Evolutionary conservation across 2,329 filamentous ascomycete genomes (phyloP), one percentile per base, ranked within the genome.

Genomic region (Neophaeococcomyces aloes): DNA sequence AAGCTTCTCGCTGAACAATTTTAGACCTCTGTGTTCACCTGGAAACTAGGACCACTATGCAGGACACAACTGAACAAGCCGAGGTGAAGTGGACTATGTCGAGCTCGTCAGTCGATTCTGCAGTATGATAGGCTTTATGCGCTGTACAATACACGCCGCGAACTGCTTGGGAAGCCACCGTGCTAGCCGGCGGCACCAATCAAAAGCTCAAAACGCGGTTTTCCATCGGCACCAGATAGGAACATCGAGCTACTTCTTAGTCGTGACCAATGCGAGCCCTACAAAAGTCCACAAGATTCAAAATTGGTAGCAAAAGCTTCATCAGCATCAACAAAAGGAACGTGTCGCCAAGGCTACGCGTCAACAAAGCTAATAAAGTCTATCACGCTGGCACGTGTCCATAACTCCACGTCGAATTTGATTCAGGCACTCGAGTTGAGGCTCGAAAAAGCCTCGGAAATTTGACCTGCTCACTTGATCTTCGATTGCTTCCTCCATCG

Each of bases 371-470:
- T 18, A 11, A 11, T 31, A 33, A 23, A 18, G 14, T 14, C 4
- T 29, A 41, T 32, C 38, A 23, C 38, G 38, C 29, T 33, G 38
- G 17, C 38, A 41, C 38, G 38, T 41, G 38, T 29, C 38, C 29
- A 27, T 23, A 29, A 39, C 37, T 34, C 31, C n/a, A 7, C 31
- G 14, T 7, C 31, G 6, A 15, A 34, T 7, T 15, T 15, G 7
- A n/a, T 11, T 6, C 18, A 15, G 14, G 11, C 7, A 7, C 7
- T 15, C 11, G 31, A 34, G 7, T 7, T 34, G 7, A 34, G 14
- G 7, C 31, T 34, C 31, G 7, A 11, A 7, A 7, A 7, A 14
- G 6, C 17, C 23, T 6, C 23, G 23, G 23, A 27, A 27, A 27
- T 27, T 27, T n/a, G n/a, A 27, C 5, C 23, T 10, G 23, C 23